These are phyloP conservation scores for Leishmania tarentolae DNA, from an alignment of 208 protist species.

Conservation along the genomic window DNA sequence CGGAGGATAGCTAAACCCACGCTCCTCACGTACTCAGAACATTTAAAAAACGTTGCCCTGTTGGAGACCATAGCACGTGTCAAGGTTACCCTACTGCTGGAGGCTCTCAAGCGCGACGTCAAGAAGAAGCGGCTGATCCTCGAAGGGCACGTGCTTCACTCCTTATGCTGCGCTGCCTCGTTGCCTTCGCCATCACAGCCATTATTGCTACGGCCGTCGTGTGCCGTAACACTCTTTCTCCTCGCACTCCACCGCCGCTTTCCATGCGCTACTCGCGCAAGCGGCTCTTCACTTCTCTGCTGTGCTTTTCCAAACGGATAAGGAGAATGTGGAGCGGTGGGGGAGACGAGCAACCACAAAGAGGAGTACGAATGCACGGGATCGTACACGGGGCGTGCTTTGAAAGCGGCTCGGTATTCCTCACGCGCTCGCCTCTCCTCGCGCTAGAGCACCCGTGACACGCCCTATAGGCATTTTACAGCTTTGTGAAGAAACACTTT, in stretches of 20 bases:
- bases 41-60: too few relatives aligned
- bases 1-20: too few relatives aligned
- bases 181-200: not conserved
- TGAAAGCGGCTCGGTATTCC: not conserved
- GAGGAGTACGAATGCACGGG: not conserved
- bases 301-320: not conserved
- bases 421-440: not conserved
- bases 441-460: not conserved
- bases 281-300: not conserved
- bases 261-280: not conserved
- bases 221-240: not conserved
- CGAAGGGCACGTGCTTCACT: conserved; percentile 43
- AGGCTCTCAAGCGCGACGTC: too few relatives aligned
- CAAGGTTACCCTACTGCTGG: too few relatives aligned
- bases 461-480: not conserved
- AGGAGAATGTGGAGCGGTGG: not conserved
- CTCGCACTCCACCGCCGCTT: not conserved
- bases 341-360: not conserved
- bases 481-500: not conserved
- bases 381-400: not conserved
- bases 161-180: not conserved
- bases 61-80: too few relatives aligned
- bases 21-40: too few relatives aligned
- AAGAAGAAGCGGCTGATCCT: conserved; percentile 41
- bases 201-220: not conserved